Conservation (phyloP, 441 rosid species). For the Daphne laureola region DNA sequence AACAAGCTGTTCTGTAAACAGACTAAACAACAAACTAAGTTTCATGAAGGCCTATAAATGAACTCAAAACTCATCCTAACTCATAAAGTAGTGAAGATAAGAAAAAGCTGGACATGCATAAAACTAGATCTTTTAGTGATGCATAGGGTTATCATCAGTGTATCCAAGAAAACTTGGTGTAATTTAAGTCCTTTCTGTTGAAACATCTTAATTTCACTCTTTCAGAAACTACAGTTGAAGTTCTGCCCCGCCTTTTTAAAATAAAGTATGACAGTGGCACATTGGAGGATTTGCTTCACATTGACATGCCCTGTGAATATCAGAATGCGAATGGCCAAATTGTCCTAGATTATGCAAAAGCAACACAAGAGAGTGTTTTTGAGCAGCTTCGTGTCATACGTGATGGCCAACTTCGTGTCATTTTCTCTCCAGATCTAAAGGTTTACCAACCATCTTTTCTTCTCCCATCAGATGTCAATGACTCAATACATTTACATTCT, state of each 20-base stretch:
- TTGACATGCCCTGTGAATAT: constrained; percentile 36
- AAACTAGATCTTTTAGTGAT: too few relatives aligned
- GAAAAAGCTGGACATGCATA: too few relatives aligned
- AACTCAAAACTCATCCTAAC: too few relatives aligned
- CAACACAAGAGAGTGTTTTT: constrained; percentile 40
- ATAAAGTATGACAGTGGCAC: constrained; percentile 44
- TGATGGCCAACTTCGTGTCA: constrained; percentile 39
- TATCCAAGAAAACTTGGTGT: neutral
- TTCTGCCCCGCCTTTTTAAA: constrained; percentile 38
- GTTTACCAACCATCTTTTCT: constrained; percentile 13
- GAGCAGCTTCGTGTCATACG: constrained; percentile 44
- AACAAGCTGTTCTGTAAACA: too few relatives aligned
- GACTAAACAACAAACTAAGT: too few relatives aligned
- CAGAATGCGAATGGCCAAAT: constrained; percentile 29
- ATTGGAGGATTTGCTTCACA: constrained; percentile 34
- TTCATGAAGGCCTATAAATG: too few relatives aligned
- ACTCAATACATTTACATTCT: neutral
- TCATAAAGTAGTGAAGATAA: too few relatives aligned
- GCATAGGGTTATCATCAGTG: neutral
- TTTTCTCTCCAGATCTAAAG: constrained; percentile 38
- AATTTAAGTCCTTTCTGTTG: constrained; percentile 7
- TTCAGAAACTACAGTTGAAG: constrained; percentile 38
- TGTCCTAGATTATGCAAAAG: constrained; percentile 37
- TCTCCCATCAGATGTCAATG: neutral
- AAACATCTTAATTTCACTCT: constrained; percentile 1